These are phyloP conservation scores for Suhomyces chickasaworum DNA, from an alignment of 1,139 yeast genomes.

Conservation along the genomic window DNA sequence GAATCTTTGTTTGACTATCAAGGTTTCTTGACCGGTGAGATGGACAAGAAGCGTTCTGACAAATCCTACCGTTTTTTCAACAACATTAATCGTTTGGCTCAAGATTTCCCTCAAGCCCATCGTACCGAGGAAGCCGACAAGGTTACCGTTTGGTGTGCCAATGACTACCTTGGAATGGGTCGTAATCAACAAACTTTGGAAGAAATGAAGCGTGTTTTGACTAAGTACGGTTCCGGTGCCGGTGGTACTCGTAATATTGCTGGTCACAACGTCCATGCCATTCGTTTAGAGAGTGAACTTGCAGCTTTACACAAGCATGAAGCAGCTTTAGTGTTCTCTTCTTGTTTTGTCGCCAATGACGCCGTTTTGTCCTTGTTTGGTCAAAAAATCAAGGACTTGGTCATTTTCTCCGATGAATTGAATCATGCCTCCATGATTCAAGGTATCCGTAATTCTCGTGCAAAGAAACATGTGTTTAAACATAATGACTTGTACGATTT, in stretches of 20 bases:
- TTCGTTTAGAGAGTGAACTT: constrained; percentile 78
- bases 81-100: constrained; percentile 93
- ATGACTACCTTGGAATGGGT: constrained; percentile 96
- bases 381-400: constrained; percentile 84
- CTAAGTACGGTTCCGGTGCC: constrained; percentile 95
- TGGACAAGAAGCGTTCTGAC: constrained; percentile 76
- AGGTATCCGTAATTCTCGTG: constrained; percentile 90
- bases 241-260: constrained; percentile 99
- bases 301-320: constrained; percentile 94
- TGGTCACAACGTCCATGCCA: constrained; percentile 90
- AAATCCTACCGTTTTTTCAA: constrained; percentile 94
- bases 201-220: constrained; percentile 79
- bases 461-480: constrained; percentile 84
- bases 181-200: constrained; percentile 69
- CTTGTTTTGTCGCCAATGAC: constrained; percentile 96
- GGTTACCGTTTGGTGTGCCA: constrained; percentile 98
- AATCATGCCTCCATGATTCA: constrained; percentile 98
- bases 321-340: constrained; percentile 90
- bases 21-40: constrained; percentile 61
- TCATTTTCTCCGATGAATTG: constrained; percentile 86
- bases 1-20: constrained; percentile 64
- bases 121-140: constrained; percentile 71
- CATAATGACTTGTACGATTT: constrained; percentile 86
- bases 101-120: constrained; percentile 92
- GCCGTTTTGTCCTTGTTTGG: constrained; percentile 93